These are phyloP conservation scores for Cupressus sempervirens DNA, from an alignment of 75 land plant genomes.

Conservation along the genomic window DNA sequence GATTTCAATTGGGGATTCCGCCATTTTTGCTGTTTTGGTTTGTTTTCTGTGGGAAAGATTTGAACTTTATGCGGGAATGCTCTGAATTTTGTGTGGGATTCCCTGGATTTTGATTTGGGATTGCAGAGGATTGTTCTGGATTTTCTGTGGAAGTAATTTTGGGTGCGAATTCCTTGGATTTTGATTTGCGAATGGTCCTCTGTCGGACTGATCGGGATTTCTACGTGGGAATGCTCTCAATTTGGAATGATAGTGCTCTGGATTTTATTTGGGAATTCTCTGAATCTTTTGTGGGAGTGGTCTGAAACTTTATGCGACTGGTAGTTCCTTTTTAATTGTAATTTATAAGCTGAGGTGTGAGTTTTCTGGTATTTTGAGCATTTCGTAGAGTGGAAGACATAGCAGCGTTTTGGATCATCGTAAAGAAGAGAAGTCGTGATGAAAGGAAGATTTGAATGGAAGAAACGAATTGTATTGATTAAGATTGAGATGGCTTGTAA, in stretches of 20 bases:
- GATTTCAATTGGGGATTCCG: neutral
- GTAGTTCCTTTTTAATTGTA: too few relatives aligned
- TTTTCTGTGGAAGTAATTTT: neutral
- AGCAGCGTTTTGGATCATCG: neutral
- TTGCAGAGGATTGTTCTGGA: neutral
- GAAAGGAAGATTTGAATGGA: neutral
- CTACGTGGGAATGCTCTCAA: too few relatives aligned
- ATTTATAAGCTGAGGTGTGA: too few relatives aligned
- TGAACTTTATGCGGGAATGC: too few relatives aligned
- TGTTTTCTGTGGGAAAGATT: too few relatives aligned
- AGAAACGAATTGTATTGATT: neutral
- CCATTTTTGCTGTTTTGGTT: neutral
- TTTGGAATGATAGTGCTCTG: too few relatives aligned
- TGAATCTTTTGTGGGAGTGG: too few relatives aligned
- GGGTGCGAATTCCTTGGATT: too few relatives aligned
- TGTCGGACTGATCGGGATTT: neutral
- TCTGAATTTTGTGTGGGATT: neutral
- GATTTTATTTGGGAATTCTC: neutral
- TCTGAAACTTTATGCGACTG: neutral
- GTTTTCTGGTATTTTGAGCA: neutral
- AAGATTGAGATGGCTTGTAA: neutral
- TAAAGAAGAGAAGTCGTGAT: neutral
- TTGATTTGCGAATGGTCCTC: neutral
- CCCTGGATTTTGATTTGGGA: too few relatives aligned
- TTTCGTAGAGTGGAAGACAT: neutral